These are phyloP conservation scores for Chytridiales sp. DNA, from an alignment of 371 early-diverging fungal species.

Conservation along the genomic window DNA sequence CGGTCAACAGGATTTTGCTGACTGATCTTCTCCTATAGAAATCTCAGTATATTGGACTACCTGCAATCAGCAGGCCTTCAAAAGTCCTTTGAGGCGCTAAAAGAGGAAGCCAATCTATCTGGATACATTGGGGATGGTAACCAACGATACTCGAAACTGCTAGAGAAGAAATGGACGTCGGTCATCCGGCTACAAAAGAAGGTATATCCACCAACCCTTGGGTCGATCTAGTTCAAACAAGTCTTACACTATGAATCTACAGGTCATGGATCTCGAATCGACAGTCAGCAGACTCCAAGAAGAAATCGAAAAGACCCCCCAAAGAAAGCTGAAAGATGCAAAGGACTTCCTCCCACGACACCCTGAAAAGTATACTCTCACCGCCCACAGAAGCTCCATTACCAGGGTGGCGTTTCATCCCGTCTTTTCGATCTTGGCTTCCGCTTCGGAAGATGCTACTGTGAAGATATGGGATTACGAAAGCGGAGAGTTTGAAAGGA, in stretches of 20 bases:
- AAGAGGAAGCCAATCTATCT: conserved; percentile 69
- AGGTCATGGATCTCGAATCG: conserved; percentile 88
- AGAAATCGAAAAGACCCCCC: conserved; percentile 67
- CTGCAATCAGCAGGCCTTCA: conserved; percentile 70
- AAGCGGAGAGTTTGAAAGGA: conserved; percentile 83
- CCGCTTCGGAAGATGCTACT: conserved; percentile 88
- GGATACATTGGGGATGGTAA: conserved; percentile 74
- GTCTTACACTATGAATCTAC: no score
- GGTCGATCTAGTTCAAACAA: conserved; percentile 1
- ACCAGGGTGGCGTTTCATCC: conserved; percentile 88
- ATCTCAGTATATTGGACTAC: conserved; percentile 84
- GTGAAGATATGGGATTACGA: conserved; percentile 92
- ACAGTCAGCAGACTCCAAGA: conserved; percentile 74
- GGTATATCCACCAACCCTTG: conserved; percentile 50
- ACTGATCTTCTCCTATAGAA: conserved; percentile 45
- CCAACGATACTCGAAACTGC: conserved; percentile 76
- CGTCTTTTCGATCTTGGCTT: conserved; percentile 74
- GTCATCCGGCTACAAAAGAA: conserved; percentile 89
- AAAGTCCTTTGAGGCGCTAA: conserved; percentile 66
- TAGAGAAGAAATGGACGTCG: conserved; percentile 95
- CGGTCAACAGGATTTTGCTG: not conserved
- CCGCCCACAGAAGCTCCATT: conserved; percentile 80
- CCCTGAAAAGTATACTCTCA: conserved; percentile 70
- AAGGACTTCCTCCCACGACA: conserved; percentile 78
- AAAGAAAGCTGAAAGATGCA: conserved; percentile 59